These are phyloP conservation scores for Amaranthus hypochondriacus DNA, from an alignment of 148 eudicot species.

Conservation along the genomic window DNA sequence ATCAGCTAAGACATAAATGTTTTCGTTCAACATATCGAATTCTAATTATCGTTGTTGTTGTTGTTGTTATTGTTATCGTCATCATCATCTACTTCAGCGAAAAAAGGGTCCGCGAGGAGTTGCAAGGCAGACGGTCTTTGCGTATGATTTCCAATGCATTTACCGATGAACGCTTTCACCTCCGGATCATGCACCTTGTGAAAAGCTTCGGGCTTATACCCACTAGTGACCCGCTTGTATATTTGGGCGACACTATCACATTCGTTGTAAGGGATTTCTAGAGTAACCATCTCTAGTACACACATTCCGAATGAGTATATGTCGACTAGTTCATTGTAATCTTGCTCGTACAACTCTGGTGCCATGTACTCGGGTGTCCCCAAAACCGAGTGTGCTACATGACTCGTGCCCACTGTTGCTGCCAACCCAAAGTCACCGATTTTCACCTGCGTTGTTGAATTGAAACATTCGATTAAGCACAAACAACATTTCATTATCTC, in stretches of 20 bases:
- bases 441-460: slow-evolving; percentile 46
- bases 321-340: slow-evolving; percentile 78
- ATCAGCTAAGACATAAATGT: not conserved
- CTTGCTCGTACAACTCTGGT: slow-evolving; percentile 81
- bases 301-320: slow-evolving; percentile 87
- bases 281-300: slow-evolving; percentile 73
- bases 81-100: slow-evolving; percentile 43
- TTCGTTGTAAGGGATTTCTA: slow-evolving; percentile 79
- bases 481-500: too few species aligned
- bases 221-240: slow-evolving; percentile 73
- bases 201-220: slow-evolving; percentile 57
- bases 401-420: slow-evolving; percentile 69
- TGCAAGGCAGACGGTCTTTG: slow-evolving; percentile 70
- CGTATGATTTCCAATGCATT: slow-evolving; percentile 63
- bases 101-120: slow-evolving; percentile 63
- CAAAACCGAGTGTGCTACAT: slow-evolving; percentile 64
- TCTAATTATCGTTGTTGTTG: too few species aligned
- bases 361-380: slow-evolving; percentile 96
- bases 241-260: slow-evolving; percentile 71
- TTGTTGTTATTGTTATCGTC: not conserved
- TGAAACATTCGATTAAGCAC: too few species aligned
- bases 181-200: slow-evolving; percentile 46
- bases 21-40: not conserved
- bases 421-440: slow-evolving; percentile 90
- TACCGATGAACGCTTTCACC: slow-evolving; percentile 65